phyloP scores from a whole-genome alignment of 148 eudicot species.

The Heliosperma pusillum region DNA sequence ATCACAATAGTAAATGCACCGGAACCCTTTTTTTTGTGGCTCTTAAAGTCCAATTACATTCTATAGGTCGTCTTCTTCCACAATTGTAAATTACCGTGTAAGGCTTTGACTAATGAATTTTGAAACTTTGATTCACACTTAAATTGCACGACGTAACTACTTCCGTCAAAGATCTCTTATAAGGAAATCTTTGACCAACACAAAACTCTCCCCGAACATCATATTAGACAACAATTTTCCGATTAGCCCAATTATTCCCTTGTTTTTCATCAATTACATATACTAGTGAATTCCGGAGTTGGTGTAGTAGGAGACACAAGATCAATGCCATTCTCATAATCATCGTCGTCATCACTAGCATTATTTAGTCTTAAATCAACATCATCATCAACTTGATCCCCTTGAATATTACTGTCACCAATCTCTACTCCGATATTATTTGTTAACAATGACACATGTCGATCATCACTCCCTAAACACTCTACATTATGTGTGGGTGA shows the following conservation, averaged over 20 bases:
- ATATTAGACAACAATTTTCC: background rate
- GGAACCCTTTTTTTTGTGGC: background rate
- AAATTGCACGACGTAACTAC: too few species aligned
- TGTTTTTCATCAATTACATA: too few species aligned
- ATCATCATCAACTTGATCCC: background rate
- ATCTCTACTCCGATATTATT: too few species aligned
- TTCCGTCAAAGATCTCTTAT: background rate
- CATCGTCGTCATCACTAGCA: too few species aligned
- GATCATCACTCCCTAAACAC: too few species aligned
- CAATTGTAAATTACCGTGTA: background rate
- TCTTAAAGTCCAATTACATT: background rate
- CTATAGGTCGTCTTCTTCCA: too few species aligned
- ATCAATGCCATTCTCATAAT: background rate
- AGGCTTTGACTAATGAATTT: background rate
- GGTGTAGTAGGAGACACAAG: background rate
- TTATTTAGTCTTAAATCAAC: too few species aligned
- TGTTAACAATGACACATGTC: too few species aligned
- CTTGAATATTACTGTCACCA: background rate
- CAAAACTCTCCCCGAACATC: background rate
- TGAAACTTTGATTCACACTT: background rate
- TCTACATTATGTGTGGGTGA: too few species aligned
- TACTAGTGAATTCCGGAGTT: background rate
- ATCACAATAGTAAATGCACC: background rate
- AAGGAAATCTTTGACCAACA: background rate
- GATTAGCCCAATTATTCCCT: too few species aligned